Conservation (phyloP, 225 moss, liverwort and hornwort species). For the Rhytidiadelphus loreus region DNA sequence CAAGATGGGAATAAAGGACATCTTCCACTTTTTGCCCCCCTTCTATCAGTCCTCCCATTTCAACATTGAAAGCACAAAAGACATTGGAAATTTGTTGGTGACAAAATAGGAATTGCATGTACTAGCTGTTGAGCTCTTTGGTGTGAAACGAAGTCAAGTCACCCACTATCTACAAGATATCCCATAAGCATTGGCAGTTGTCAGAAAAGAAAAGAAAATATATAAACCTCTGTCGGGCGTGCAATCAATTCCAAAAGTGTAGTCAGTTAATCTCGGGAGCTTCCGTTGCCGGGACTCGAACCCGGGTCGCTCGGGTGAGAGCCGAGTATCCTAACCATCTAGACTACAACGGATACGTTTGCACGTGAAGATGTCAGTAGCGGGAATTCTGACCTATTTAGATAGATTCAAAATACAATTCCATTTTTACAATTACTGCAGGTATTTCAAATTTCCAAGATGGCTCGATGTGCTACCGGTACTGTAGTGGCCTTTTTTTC, state of each 20-base stretch:
- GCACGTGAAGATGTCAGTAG: accelerated
- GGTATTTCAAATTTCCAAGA: not conserved
- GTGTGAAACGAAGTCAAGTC: not conserved
- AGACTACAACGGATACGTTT: not conserved
- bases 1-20: no score
- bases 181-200: not conserved
- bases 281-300: constrained; percentile 15
- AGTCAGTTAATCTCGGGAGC: not conserved
- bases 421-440: not conserved
- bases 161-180: not conserved
- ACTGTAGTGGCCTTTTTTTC: not conserved
- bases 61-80: not conserved
- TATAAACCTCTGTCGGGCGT: accelerated
- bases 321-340: constrained; percentile 15
- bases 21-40: not conserved
- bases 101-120: not conserved
- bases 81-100: not conserved
- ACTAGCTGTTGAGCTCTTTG: not conserved
- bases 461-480: not conserved
- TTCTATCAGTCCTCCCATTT: not conserved
- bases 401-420: accelerated
- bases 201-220: no score
- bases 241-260: not conserved
- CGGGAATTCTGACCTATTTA: accelerated
- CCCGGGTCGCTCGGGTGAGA: constrained; percentile 11